Percentiles rank a stretch among this genome's conserved stretches.
Conservation (phyloP, 495 filamentous ascomycete genomes). For the Talaromyces thailandensis region DNA sequence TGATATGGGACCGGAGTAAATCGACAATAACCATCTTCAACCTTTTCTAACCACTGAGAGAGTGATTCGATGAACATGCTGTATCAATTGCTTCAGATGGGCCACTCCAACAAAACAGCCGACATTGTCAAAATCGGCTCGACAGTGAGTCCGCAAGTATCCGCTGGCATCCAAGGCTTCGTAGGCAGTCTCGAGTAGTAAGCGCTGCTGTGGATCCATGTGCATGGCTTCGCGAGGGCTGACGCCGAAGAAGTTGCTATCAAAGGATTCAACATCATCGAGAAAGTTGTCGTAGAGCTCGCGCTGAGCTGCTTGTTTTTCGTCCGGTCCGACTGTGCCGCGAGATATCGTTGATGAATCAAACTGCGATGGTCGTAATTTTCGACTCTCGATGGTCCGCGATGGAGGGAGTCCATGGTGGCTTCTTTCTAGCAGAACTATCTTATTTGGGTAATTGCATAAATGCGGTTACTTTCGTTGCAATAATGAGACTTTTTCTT, state of each 20-base stretch:
- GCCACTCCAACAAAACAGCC: constrained; percentile 21
- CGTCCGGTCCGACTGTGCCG: constrained; percentile 10
- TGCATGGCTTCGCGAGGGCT: neutral
- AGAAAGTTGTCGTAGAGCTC: constrained; percentile 28
- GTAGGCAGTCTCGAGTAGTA: constrained; percentile 11
- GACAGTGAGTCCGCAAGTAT: constrained; percentile 20
- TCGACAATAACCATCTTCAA: neutral
- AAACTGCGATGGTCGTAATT: constrained; percentile 18
- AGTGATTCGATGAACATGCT: constrained; percentile 15
- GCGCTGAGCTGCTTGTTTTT: constrained; percentile 17
- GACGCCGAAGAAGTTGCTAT: constrained; percentile 7
- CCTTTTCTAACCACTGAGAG: neutral
- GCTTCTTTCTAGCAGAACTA: no score
- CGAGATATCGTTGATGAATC: constrained; percentile 13
- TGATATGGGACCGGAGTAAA: neutral
- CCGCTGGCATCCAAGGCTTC: constrained; percentile 11
- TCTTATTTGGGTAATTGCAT: no score
- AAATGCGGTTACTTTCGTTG: no score
- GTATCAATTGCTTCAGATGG: constrained; percentile 21
- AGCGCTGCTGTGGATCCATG: constrained; percentile 8
- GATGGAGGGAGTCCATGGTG: constrained; percentile 43
- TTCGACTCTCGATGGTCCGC: constrained; percentile 31
- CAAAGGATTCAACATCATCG: constrained; percentile 12
- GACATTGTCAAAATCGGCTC: constrained; percentile 20
- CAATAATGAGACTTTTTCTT: no score